Evolutionary conservation across 2,329 filamentous ascomycete genomes (phyloP).

Genomic region (Huntiella abstrusa): DNA sequence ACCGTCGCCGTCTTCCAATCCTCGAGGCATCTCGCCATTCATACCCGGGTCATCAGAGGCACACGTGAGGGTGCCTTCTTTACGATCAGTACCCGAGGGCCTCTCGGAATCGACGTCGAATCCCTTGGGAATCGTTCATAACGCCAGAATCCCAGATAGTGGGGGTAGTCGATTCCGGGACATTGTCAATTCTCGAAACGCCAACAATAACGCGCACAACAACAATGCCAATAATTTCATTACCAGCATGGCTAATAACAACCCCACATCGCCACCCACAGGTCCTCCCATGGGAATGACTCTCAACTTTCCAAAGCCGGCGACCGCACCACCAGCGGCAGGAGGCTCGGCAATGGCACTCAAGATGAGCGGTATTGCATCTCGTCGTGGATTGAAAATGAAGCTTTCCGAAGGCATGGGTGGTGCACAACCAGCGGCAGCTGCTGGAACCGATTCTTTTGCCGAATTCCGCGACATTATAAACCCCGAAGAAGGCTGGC

Average conservation of each 20-base stretch:
- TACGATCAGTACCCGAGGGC: constrained; percentile 5
- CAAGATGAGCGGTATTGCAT: constrained; percentile 33
- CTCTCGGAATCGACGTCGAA: background rate
- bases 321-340: background rate
- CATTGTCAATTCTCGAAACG: too few species aligned
- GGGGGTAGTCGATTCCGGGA: background rate
- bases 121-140: constrained; percentile 2
- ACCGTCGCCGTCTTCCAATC: background rate
- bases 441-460: constrained; percentile 28
- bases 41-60: background rate
- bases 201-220: too few species aligned
- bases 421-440: constrained; percentile 10
- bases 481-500: constrained; percentile 74
- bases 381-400: constrained; percentile 42
- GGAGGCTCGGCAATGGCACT: background rate
- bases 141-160: constrained; percentile 3
- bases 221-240: too few species aligned
- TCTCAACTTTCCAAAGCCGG: background rate
- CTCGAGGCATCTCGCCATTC: background rate
- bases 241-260: background rate
- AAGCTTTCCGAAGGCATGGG: constrained; percentile 2
- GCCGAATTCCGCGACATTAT: constrained; percentile 59
- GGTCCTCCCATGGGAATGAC: background rate
- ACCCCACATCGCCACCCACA: background rate
- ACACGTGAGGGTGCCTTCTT: constrained; percentile 5